A percentile compares a stretch with the other conserved stretches of the same genome.
Evolutionary conservation across 495 filamentous ascomycete species (phyloP).

Genomic region (Penicillium angulare): DNA sequence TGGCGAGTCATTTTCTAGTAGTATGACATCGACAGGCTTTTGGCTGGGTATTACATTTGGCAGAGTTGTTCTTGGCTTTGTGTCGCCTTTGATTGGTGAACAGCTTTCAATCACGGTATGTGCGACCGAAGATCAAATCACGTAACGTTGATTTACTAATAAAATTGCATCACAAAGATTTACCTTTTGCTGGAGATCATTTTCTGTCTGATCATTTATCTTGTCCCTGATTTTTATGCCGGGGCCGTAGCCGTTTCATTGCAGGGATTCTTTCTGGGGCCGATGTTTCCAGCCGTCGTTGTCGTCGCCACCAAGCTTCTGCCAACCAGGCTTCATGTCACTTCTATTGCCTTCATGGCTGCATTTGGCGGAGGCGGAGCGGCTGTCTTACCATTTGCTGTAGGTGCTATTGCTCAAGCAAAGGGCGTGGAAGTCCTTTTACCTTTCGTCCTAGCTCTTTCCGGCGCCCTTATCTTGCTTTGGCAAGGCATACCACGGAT

Average conservation of each 20-base stretch:
- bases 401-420: constrained; percentile 75
- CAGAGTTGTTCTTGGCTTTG: constrained; percentile 56
- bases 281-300: neutral
- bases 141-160: too few species aligned
- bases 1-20: constrained; percentile 47
- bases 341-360: neutral
- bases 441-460: constrained; percentile 65
- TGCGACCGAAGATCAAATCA: too few species aligned
- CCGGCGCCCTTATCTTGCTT: constrained; percentile 32
- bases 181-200: neutral
- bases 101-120: too few species aligned
- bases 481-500: too few species aligned
- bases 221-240: neutral
- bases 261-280: neutral
- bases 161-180: too few species aligned
- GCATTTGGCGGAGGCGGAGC: constrained; percentile 76
- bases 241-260: neutral
- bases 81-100: constrained; percentile 57
- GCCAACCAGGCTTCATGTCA: neutral
- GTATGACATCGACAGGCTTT: constrained; percentile 61
- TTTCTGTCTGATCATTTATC: neutral
- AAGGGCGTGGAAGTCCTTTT: constrained; percentile 73
- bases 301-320: neutral
- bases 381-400: constrained; percentile 74
- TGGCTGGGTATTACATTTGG: constrained; percentile 62